These are phyloP conservation scores for Spathaspora arborariae DNA, from an alignment of 805 yeast genomes.

Conservation along the genomic window DNA sequence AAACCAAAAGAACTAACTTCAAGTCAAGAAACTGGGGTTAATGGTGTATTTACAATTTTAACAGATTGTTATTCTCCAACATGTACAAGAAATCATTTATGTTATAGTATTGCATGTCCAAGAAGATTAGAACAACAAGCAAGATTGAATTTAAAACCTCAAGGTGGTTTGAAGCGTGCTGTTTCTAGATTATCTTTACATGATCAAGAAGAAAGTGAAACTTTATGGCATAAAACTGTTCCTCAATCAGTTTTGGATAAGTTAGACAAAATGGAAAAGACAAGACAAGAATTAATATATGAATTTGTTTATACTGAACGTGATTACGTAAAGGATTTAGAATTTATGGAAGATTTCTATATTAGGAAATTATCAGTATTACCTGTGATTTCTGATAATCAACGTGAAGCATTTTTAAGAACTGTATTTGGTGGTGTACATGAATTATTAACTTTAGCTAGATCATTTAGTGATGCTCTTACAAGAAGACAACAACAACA, in stretches of 20 bases:
- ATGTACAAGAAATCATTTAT: conserved; percentile 80
- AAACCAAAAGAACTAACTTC: conserved; percentile 9
- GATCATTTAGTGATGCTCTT: conserved; percentile 83
- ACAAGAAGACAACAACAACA: conserved; percentile 78
- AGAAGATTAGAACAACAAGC: conserved; percentile 94
- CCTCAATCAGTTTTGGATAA: conserved; percentile 73
- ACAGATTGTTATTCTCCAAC: conserved; percentile 98
- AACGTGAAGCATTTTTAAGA: conserved; percentile 85
- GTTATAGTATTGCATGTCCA: conserved; percentile 96
- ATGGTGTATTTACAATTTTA: conserved; percentile 88
- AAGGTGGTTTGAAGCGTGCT: conserved; percentile 77
- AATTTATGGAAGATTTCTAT: conserved; percentile 89
- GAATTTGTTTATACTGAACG: conserved; percentile 93
- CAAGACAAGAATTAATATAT: conserved; percentile 92
- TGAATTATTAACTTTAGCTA: conserved; percentile 81
- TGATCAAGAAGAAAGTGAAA: conserved; percentile 70
- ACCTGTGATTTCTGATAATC: conserved; percentile 86
- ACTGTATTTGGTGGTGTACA: conserved; percentile 88
- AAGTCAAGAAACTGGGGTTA: conserved; percentile 44
- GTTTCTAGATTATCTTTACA: conserved; percentile 65
- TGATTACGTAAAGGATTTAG: conserved; percentile 91
- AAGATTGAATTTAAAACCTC: conserved; percentile 80
- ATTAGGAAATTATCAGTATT: conserved; percentile 42
- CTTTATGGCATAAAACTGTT: conserved; percentile 92
- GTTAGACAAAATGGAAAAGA: conserved; percentile 78